A percentile compares a stretch with the other conserved stretches of the same genome.
Evolutionary conservation across 306 rosid genomes (phyloP).

Genomic region (Phaseolus lunatus): DNA sequence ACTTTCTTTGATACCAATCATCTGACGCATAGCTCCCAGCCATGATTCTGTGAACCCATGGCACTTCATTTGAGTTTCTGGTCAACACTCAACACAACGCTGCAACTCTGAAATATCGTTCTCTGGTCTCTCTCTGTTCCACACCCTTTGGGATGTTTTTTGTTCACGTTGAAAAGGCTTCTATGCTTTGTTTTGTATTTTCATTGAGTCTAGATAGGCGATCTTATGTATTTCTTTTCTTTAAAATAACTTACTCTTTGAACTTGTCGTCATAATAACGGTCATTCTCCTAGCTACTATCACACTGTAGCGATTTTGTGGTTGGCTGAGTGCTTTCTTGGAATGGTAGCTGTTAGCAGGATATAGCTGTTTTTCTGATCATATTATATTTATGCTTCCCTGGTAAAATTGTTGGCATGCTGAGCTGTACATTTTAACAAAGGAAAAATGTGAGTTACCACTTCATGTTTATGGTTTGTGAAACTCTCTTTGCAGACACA

Average conservation of each 20-base stretch:
- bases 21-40: neutral
- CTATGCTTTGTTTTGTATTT: neutral
- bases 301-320: neutral
- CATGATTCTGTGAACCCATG: neutral
- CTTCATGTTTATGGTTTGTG: conserved; percentile 46
- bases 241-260: neutral
- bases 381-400: conserved; percentile 1
- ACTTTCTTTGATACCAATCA: neutral
- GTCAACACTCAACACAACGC: too few relatives aligned
- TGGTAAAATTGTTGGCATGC: conserved; percentile 23
- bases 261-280: neutral
- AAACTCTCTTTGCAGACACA: conserved; percentile 73
- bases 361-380: neutral
- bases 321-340: neutral
- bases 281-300: neutral
- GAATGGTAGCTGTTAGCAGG: neutral
- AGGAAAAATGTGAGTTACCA: neutral
- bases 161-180: neutral
- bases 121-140: neutral
- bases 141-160: neutral
- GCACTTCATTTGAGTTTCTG: neutral
- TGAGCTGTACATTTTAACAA: conserved; percentile 2
- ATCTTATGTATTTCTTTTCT: neutral
- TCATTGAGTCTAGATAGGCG: neutral
- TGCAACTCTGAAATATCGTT: neutral